Percentiles rank a stretch among this genome's conserved stretches.
These are phyloP conservation scores for Xylaria hypoxylon DNA, from an alignment of 2,329 filamentous ascomycete genomes.

Conservation along the genomic window DNA sequence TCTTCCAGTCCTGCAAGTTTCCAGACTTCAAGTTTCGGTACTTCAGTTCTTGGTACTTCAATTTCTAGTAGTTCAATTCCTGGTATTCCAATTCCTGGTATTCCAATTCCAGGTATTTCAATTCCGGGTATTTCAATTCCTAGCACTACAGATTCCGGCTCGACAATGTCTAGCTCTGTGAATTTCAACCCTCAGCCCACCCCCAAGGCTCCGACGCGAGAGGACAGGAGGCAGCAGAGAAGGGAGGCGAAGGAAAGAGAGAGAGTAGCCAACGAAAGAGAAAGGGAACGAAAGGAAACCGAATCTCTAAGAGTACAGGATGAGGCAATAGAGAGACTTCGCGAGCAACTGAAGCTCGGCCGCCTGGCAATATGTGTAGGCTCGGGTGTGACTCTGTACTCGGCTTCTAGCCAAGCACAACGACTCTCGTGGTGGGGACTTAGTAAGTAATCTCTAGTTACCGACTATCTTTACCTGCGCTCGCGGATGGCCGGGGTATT, in stretches of 20 bases:
- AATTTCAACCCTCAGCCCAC: neutral
- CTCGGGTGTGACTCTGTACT: conserved; percentile 34
- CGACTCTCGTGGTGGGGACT: conserved; percentile 38
- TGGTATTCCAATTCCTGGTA: no score
- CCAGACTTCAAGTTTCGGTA: no score
- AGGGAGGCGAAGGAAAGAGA: conserved; percentile 1
- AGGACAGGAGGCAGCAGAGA: neutral
- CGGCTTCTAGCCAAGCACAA: conserved; percentile 16
- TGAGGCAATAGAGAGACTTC: conserved; percentile 20
- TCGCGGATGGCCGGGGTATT: neutral
- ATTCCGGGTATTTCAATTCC: no score
- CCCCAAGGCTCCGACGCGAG: neutral
- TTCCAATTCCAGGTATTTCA: no score
- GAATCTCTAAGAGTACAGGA: conserved; percentile 28
- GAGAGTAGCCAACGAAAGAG: neutral
- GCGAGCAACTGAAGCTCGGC: conserved; percentile 17
- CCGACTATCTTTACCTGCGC: neutral
- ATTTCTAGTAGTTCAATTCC: no score
- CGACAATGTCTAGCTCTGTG: no score
- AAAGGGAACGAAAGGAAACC: neutral
- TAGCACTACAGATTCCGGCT: no score
- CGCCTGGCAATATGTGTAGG: conserved; percentile 38
- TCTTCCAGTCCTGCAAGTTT: no score
- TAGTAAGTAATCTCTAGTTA: conserved; percentile 10
- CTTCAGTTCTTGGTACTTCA: no score